These are phyloP conservation scores for Sporothrix sp. DNA, from an alignment of 2,329 filamentous ascomycete genomes.

Conservation along the genomic window DNA sequence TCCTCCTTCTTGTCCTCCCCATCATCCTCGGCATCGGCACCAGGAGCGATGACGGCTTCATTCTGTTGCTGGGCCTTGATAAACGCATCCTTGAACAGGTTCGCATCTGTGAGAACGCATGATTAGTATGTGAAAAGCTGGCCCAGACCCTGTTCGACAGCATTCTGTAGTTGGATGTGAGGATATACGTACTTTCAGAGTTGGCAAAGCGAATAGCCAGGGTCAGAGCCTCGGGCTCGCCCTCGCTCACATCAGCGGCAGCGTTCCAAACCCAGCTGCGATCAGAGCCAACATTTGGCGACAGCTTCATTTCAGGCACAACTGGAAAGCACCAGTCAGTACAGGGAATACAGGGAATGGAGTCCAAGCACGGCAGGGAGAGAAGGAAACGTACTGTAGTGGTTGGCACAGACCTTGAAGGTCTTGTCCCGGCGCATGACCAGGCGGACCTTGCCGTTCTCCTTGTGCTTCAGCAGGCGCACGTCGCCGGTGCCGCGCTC, in stretches of 20 bases:
- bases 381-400: slow-evolving; percentile 64
- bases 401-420: slow-evolving; percentile 99
- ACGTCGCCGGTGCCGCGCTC: slow-evolving; percentile 97
- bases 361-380: too few relatives aligned
- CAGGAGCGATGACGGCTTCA: slow-evolving; percentile 62
- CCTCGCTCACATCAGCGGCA: slow-evolving; percentile 94
- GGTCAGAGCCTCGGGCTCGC: slow-evolving; percentile 90
- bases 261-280: slow-evolving; percentile 99
- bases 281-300: slow-evolving; percentile 94
- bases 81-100: slow-evolving; percentile 95
- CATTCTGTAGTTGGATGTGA: neutral
- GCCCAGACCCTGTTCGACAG: too few relatives aligned
- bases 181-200: slow-evolving; percentile 68
- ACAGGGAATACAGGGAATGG: neutral
- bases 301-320: slow-evolving; percentile 97
- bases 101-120: slow-evolving; percentile 59
- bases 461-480: slow-evolving; percentile 94
- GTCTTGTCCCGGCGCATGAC: slow-evolving; percentile 99
- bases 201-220: slow-evolving; percentile 97
- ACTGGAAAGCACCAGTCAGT: too few relatives aligned
- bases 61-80: slow-evolving; percentile 96
- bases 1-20: slow-evolving; percentile 24
- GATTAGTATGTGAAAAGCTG: slow-evolving; percentile 21
- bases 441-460: slow-evolving; percentile 93
- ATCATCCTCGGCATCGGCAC: slow-evolving; percentile 17